phyloP scores from a whole-genome alignment of 495 filamentous ascomycete species.

The Trichoderma orchidacearum region DNA sequence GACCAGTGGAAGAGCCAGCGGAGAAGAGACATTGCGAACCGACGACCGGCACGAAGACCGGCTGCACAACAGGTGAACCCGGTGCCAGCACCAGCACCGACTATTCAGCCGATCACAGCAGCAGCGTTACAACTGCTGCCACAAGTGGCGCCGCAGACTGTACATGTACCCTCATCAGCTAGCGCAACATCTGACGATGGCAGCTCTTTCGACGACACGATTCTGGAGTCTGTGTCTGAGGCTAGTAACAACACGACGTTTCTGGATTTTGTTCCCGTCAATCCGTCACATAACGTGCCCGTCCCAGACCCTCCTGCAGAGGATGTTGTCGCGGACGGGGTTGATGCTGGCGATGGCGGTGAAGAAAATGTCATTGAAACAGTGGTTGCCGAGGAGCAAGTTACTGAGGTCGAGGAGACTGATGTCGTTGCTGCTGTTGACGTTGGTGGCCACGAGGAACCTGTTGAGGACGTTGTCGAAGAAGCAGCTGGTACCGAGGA shows the following conservation, averaged over 20 bases:
- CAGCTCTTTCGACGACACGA: background rate
- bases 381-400: background rate
- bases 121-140: background rate
- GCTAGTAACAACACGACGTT: background rate
- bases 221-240: background rate
- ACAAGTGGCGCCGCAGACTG: background rate
- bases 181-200: background rate
- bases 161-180: background rate
- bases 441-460: too few species aligned
- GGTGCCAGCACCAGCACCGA: too few species aligned
- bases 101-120: background rate
- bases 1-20: background rate
- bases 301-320: background rate
- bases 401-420: too few species aligned
- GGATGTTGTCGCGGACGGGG: background rate
- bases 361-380: background rate
- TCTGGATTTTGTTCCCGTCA: background rate
- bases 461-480: too few species aligned
- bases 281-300: background rate
- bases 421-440: too few species aligned
- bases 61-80: background rate
- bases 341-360: background rate
- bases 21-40: background rate
- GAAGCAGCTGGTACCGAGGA: too few species aligned
- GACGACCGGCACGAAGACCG: background rate